phyloP scores from a whole-genome alignment of 371 early-diverging fungal species.

The Gilbertella persicaria region DNA sequence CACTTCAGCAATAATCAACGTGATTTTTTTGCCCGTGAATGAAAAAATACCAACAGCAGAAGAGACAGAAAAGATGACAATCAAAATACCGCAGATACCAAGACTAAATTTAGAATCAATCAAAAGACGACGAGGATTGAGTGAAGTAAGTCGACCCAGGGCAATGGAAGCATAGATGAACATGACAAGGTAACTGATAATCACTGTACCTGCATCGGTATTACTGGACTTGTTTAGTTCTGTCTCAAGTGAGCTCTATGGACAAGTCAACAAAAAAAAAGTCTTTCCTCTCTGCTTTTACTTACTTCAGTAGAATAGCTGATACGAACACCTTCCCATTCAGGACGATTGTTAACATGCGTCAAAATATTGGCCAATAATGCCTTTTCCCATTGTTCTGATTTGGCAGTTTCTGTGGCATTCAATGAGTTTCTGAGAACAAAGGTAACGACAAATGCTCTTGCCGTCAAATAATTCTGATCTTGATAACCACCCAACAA shows the following conservation, averaged over 20 bases:
- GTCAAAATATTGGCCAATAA: constrained; percentile 46
- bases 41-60: constrained; percentile 73
- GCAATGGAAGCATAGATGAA: constrained; percentile 75
- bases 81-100: constrained; percentile 69
- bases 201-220: constrained; percentile 65
- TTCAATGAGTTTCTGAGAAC: constrained; percentile 67
- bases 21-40: constrained; percentile 64
- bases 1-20: constrained; percentile 80
- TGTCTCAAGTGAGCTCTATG: constrained; percentile 63
- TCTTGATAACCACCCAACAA: constrained; percentile 66
- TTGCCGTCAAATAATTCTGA: constrained; percentile 44
- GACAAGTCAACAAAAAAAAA: not conserved
- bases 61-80: constrained; percentile 72
- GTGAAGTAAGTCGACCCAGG: constrained; percentile 52
- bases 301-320: constrained; percentile 71
- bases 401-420: constrained; percentile 28
- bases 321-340: constrained; percentile 57
- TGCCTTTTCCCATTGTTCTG: constrained; percentile 68
- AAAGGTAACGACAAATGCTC: constrained; percentile 68
- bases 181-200: constrained; percentile 72
- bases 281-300: not conserved
- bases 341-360: constrained; percentile 39
- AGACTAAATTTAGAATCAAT: constrained; percentile 73
- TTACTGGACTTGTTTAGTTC: constrained; percentile 72
- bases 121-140: constrained; percentile 52